Evolutionary conservation across 345 rosid species (phyloP), one percentile per base, ranked within the genome.

Genomic region (Jatropha curcas): DNA sequence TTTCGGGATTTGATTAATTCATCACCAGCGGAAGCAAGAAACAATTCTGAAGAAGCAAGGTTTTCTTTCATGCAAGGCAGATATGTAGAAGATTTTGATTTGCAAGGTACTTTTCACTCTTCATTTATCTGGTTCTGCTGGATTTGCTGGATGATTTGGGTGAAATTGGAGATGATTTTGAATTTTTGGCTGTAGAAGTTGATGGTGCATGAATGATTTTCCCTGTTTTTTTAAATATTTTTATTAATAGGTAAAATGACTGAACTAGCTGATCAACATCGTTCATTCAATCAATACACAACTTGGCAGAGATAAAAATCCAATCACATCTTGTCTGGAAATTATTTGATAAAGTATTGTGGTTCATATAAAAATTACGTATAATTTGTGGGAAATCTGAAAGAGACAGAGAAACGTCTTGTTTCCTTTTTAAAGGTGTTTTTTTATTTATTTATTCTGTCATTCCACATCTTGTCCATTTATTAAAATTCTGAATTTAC

Each of bases 1-100:
- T 95, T 92, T 74, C 83, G 78, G 78, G 93, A 92, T 82, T 82
- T 90, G 78, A 80, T 95, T 33, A 76, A 65, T 78, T 83, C 80
- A 35, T 76, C 82, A 59, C 84, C 82, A 35, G 62, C 66, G 65
- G 79, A 88, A 76, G 84, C 12, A 43, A 66, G 12, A 45, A 75
- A 68, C n/a, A 85, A 79, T 77, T 73, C 86, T 31, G 96, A 87
- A 74, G 98, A 89, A 86, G 95, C 97, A 71, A 89, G 98, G 41
- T 90, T 88, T 80, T 95, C 98, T 58, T 87, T 95, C 79, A 71
- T 92, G 65, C 82, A 82, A 77, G 97, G 97, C 61, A 88, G 97
- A 77, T 92, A 92, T 60, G 83, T 95, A 13, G 95, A 88, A 81
- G 96, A 88, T 77, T 67, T 80, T 62, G 81, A 82, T 62, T 58